Evolutionary conservation across 768 basidiomycete genomes (phyloP), one percentile per base, ranked within the genome.

Genomic region (Macrolepiota albuminosa): DNA sequence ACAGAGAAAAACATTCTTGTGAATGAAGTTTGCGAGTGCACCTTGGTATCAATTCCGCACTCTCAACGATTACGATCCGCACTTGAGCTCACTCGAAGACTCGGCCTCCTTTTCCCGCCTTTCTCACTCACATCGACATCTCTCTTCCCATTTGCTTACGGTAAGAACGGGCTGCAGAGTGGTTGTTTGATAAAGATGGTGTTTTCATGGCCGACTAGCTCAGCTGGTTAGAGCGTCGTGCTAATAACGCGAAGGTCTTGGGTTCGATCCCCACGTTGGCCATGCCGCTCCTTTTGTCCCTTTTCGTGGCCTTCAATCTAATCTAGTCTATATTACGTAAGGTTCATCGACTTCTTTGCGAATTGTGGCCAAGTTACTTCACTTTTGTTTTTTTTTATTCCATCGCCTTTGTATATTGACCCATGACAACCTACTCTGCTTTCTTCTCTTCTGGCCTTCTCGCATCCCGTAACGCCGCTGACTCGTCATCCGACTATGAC

Each of bases 171-270:
- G 21, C 21, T 21, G 21, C 21, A 21, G 21, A 29, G 29, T 29
- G 29, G 29, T 29, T 29, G 29, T 29, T 29, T 29, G 29, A 21
- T 21, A 21, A 21, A 21, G 21, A 21, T 21, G 21, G 21, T 21
- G 21, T 21, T 21, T 34, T 34, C 29, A 51, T 37, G 84, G 86
- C 85, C 84, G 84, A 81, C 83, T 87, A 86, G 86, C 86, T 87
- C 86, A 87, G 86, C 77, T 87, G 86, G 86, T 87, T 87, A 87
- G 86, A 87, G 86, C 86, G 85, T 86, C 81, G 86, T 85, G 83
- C 86, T 87, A 86, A 84, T 84, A 82, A 84, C 81, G 79, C 83
- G 80, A 81, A 82, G 82, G 82, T 84, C 82, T 80, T 83, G 82
- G 83, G 81, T 83, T 82, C 82, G 82, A 83, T 76, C 81, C 81